Base-by-base conservation (phyloP, 371 early-diverging fungal genomes). In the Syncephalis plumigaleata region DNA sequence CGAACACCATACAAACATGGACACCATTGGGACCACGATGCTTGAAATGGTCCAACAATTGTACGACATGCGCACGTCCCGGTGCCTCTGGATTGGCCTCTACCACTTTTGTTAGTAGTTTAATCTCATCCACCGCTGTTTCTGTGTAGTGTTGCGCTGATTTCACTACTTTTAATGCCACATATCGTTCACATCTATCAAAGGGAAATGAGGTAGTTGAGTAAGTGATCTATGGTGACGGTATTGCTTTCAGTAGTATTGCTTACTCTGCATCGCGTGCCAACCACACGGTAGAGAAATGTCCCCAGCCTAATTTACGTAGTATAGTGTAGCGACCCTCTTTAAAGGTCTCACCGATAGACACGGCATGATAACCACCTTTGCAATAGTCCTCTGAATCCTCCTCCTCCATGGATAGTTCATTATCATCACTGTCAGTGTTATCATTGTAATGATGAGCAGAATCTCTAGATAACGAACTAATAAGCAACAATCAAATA, bases 251-350 rank as follows among this genome's bases (percentile, higher is more conserved):
- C 15, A 23, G 46, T 17, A 26, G 23, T 16, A 42, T n/a, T n/a
- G 49, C 73, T 57, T 71, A 80, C 79, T 67, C 59, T 39, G 60
- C 63, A 58, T 95, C 93, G 42, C 72, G 64, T 24, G 84, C 83
- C 46, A 96, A 71, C 95, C 95, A 95, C 16, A 96, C 97, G 0
- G 95, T 95, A 1, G 91, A 90, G 53, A 95, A 96, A 57, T 96
- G 97, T 11, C 97, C 97, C 95, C 95, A 96, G 20, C 97, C 97
- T 36, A 96, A 73, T 60, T 96, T 96, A 39, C 91, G 72, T 24
- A 91, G 58, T 4, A 90, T 70, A 27, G 67, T 62, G 67, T 95
- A 96, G 17, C 87, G 68, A 7, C 73, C 71, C 17, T 84, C 70
- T 49, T 81, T 73, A 53, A 84, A 88, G n/a, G 53, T 57, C 61